Conservation (phyloP, 805 yeast species). For the Candida railenensis region DNA sequence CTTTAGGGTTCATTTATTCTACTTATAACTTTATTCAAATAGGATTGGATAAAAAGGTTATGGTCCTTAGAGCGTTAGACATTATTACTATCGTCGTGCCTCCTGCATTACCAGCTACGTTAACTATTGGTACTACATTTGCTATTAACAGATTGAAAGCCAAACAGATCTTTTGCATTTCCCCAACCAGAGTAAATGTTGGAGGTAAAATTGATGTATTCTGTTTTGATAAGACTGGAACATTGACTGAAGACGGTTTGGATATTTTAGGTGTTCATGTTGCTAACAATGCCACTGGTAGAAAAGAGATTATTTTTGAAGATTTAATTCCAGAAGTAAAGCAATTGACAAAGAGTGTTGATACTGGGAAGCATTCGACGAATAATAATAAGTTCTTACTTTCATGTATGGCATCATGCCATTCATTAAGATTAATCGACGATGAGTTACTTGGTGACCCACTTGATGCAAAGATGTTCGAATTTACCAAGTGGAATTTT, state of each 20-base stretch:
- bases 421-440: slow-evolving; percentile 79
- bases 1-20: slow-evolving; percentile 78
- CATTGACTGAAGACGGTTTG: slow-evolving; percentile 93
- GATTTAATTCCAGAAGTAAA: slow-evolving; percentile 19
- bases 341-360: slow-evolving; percentile 6
- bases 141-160: slow-evolving; percentile 73
- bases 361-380: slow-evolving; percentile 18
- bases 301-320: slow-evolving; percentile 38
- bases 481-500: slow-evolving; percentile 76
- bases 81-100: slow-evolving; percentile 96
- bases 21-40: slow-evolving; percentile 78
- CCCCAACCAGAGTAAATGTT: slow-evolving; percentile 93
- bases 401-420: slow-evolving; percentile 71
- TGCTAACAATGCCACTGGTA: slow-evolving; percentile 37
- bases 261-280: slow-evolving; percentile 70
- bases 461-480: slow-evolving; percentile 88
- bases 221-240: slow-evolving; percentile 97
- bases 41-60: slow-evolving; percentile 66
- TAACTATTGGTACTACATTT: slow-evolving; percentile 94
- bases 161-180: slow-evolving; percentile 76
- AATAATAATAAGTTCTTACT: slow-evolving; percentile 32
- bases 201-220: slow-evolving; percentile 90
- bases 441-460: slow-evolving; percentile 90
- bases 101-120: slow-evolving; percentile 96
- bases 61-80: slow-evolving; percentile 87